Base-by-base conservation (phyloP, 2,329 filamentous ascomycete genomes). In the Monosporascus sp. region DNA sequence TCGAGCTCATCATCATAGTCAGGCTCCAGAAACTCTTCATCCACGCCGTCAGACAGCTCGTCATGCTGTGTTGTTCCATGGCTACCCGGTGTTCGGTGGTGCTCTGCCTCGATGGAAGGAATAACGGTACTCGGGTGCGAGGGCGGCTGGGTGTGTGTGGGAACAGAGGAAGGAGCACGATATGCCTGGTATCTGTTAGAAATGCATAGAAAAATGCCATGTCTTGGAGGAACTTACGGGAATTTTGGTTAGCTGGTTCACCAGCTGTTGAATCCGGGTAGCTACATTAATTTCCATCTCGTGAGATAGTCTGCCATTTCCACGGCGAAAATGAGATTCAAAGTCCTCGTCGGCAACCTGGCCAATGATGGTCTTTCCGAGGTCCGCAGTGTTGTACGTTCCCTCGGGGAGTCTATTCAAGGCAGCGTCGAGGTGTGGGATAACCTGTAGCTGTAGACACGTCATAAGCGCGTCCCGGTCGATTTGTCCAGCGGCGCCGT, bases 401-500 rank as follows among this genome's bases (percentile, higher is more conserved):
- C 49, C 50, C 17, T 50, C 16, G 22, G 60, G 41, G 0, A 67
- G 52, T n/a, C 41, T 41, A 17, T 46, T 43, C 1, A 60, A 50
- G 1, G 57, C 63, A 2, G 52, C 55, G n/a, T 66, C 65, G 6
- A 67, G 52, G 31, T 67, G 59, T 5, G 65, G 65, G 17, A 66
- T 64, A 16, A 67, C 61, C 48, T 67, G 65, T 2, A 7, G 20
- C n/a, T 63, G 56, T 7, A 67, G 48, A 48, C 64, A 67, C 36
- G 37, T 51, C 8, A 51, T 58, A 5, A 66, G 53, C 5, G 56
- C 50, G 17, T 55, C 54, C 2, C 48, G 50, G 24, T 59, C 49
- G 2, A 55, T 46, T 14, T 38, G 1, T 54, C 56, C 9, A 50
- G 24, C 4, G 54, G 41, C 27, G 47, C 38, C 1, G 38, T 41